phyloP scores from a whole-genome alignment of 108 stramenopile species.

The Skeletonema costatum region DNA sequence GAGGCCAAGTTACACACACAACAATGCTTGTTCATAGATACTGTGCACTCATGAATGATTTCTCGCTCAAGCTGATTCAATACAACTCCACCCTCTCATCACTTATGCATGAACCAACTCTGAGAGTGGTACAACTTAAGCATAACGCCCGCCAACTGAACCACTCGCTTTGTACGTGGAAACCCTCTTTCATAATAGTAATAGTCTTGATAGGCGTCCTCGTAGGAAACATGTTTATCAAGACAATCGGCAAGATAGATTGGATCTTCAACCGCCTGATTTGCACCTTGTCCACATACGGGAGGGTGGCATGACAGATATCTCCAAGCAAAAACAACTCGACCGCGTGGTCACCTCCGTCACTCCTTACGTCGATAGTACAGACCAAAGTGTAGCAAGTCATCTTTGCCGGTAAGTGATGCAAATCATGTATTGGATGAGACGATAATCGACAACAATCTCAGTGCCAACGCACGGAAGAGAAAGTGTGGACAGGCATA shows the following conservation, averaged over 20 bases:
- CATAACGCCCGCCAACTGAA: conserved; percentile 28
- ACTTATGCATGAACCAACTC: conserved; percentile 25
- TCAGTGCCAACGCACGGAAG: too few relatives aligned
- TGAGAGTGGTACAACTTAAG: conserved; percentile 32
- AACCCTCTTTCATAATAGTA: conserved; percentile 16
- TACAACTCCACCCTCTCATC: conserved; percentile 26
- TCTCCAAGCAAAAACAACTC: conserved; percentile 26
- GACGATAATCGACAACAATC: not conserved
- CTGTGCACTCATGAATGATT: conserved; percentile 35
- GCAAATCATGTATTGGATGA: conserved; percentile 37
- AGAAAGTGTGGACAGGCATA: too few relatives aligned
- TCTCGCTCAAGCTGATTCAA: conserved; percentile 19
- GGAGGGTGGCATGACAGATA: too few relatives aligned
- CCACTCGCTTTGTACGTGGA: conserved; percentile 21
- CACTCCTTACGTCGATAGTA: conserved; percentile 21
- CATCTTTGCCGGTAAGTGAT: not conserved
- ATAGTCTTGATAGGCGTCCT: conserved; percentile 15
- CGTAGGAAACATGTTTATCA: conserved; percentile 12
- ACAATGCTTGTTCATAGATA: not conserved
- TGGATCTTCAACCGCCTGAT: too few relatives aligned
- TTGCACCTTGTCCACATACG: too few relatives aligned
- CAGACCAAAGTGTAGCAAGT: conserved; percentile 35
- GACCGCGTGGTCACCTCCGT: conserved; percentile 7
- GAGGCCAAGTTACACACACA: too few relatives aligned
- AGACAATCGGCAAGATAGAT: conserved; percentile 31